phyloP scores from a whole-genome alignment of 805 yeast species.

The Blastobotrys robertii region DNA sequence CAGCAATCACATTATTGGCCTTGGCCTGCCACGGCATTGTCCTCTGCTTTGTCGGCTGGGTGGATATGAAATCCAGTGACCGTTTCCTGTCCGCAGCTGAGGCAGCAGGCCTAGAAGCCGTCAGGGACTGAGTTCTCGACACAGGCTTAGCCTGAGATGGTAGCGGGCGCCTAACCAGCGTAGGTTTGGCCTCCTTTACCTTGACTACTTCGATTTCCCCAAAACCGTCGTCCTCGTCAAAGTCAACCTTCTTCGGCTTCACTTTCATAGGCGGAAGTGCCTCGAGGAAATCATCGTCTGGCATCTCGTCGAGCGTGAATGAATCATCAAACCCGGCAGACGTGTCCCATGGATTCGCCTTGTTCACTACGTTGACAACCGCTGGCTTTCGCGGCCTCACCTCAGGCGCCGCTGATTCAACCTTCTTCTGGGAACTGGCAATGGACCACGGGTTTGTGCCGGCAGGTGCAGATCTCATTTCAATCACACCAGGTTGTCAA shows the following conservation, averaged over 20 bases:
- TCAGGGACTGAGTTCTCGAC: neutral
- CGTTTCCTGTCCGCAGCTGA: neutral
- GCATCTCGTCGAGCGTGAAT: neutral
- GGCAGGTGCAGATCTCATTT: neutral
- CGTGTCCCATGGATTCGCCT: neutral
- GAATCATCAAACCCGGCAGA: too few species aligned
- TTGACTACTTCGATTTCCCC: neutral
- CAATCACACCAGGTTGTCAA: too few species aligned
- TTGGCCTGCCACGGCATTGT: neutral
- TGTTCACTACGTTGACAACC: neutral
- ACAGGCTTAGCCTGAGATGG: too few species aligned
- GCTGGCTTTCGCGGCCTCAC: neutral
- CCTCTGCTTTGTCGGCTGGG: neutral
- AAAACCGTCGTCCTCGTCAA: slow-evolving; percentile 2
- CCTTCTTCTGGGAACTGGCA: neutral
- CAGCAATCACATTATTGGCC: neutral
- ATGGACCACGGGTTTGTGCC: neutral
- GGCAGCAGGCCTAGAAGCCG: neutral
- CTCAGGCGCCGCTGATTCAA: neutral
- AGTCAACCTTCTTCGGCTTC: neutral
- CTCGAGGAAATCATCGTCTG: neutral
- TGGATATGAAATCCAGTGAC: too few species aligned
- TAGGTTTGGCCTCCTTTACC: neutral
- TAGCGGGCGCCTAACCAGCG: neutral
- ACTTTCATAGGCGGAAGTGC: neutral